A percentile compares a stretch with the other conserved stretches of the same genome.
These are phyloP conservation scores for Coniochaeta pulveracea DNA, from an alignment of 2,329 filamentous ascomycete species.

Conservation along the genomic window DNA sequence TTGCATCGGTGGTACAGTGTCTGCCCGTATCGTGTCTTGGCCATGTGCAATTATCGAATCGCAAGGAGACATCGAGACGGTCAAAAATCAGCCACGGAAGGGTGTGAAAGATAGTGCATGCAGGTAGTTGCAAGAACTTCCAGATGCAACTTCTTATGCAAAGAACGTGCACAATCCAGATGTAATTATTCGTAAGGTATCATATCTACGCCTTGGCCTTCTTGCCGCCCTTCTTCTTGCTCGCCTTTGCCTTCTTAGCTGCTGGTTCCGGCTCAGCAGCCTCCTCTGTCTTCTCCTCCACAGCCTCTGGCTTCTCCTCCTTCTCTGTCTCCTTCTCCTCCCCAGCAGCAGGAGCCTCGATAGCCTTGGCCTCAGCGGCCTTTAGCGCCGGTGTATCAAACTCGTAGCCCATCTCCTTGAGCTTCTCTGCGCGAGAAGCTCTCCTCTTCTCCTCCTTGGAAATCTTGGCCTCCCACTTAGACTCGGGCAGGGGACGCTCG, in stretches of 20 bases:
- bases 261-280: conserved; percentile 15
- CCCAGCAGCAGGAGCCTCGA: conserved; percentile 23
- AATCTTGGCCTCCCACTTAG: conserved; percentile 69
- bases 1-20: too few relatives aligned
- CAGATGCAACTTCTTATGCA: too few relatives aligned
- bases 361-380: conserved; percentile 20
- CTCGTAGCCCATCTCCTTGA: conserved; percentile 76
- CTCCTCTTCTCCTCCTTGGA: conserved; percentile 62
- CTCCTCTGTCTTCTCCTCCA: conserved; percentile 24
- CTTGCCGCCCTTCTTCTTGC: conserved; percentile 16
- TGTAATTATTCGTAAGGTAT: too few relatives aligned
- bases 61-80: too few relatives aligned
- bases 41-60: too few relatives aligned
- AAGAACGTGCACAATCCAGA: too few relatives aligned
- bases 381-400: conserved; percentile 67
- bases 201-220: conserved; percentile 16
- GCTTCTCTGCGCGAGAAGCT: conserved; percentile 55
- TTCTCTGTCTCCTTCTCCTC: conserved; percentile 21
- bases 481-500: conserved; percentile 59
- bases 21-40: too few relatives aligned
- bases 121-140: too few relatives aligned
- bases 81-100: too few relatives aligned
- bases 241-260: conserved; percentile 20
- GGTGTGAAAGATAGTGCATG: too few relatives aligned
- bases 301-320: conserved; percentile 16